Evolutionary conservation across 345 rosid genomes (phyloP).

Genomic region (Syzygium aromaticum): DNA sequence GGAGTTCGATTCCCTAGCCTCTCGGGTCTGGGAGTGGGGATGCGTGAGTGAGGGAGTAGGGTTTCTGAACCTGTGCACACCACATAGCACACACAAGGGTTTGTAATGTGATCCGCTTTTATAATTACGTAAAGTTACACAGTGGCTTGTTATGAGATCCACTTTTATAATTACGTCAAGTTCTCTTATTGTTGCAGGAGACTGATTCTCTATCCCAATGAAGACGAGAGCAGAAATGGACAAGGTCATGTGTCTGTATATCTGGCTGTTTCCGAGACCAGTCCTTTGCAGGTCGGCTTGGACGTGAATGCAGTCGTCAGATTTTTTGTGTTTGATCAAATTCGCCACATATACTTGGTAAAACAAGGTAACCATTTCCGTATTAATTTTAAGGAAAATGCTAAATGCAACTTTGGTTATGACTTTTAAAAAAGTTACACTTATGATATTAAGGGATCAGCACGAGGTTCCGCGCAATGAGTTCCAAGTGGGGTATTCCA

Average conservation of each 20-base stretch:
- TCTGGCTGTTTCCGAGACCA: background rate
- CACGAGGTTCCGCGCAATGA: background rate
- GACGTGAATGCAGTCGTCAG: background rate
- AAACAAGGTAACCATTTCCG: background rate
- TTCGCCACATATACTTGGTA: background rate
- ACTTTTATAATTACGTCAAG: too few relatives aligned
- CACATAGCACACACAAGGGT: too few relatives aligned
- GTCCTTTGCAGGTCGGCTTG: background rate
- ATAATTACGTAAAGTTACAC: too few relatives aligned
- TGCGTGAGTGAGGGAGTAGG: too few relatives aligned
- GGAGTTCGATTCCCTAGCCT: too few relatives aligned
- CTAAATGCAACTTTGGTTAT: background rate
- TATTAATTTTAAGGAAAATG: background rate
- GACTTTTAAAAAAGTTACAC: background rate
- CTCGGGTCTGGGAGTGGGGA: too few relatives aligned
- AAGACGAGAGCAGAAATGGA: background rate
- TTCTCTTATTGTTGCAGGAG: too few relatives aligned
- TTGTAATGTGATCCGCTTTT: too few relatives aligned
- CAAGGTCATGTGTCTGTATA: background rate
- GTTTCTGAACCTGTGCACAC: too few relatives aligned
- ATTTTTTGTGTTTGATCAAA: conserved; percentile 2
- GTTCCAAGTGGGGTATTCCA: background rate
- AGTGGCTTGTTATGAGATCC: too few relatives aligned
- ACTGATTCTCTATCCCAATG: background rate
- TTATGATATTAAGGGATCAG: background rate